Base-by-base conservation (phyloP, 805 yeast species). In the Lachancea dasiensis region DNA sequence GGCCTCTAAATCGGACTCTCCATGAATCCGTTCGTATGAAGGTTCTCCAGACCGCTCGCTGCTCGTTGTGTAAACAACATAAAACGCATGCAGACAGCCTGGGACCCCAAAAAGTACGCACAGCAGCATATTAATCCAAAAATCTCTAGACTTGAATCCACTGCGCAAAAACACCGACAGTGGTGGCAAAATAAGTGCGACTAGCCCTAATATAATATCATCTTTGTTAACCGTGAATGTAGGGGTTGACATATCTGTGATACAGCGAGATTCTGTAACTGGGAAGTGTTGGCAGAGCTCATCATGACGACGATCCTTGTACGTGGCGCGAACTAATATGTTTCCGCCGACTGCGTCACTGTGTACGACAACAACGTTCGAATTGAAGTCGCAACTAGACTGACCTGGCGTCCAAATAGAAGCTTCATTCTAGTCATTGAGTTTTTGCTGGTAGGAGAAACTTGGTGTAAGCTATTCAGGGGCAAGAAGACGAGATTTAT, bases 151-250 rank as follows among this genome's bases (percentile, higher is more conserved):
- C 13, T 41, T 47, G 28, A 52, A 41, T 7, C 59, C 59, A 16
- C 40, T 41, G 16, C 58, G 43, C 17, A 39, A 41, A 27, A 47
- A 36, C 13, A 54, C 58, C 5, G 54, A 38, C 4, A 48, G 27
- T 11, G 59, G 58, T 25, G 59, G 54, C 7, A 51, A 28, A 32
- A 54, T 48, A 2, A 52, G 41, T 5, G 50, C 46, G 20, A 52
- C 31, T 4, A 47, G 17, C 16, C 45, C 38, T 27, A 51, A 32
- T 22, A 52, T 16, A 10, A 51, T 34, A 36, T 54, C 59, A 26
- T 52, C 43, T 30, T 46, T 48, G 42, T 54, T 52, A n/a, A 52
- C 37, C 14, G 55, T 40, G 27, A 39, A 40, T 17, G 31, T 17
- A 9, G 13, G n/a, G n/a, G n/a, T 24, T n/a, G 38, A 28, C 31